Evolutionary conservation across 2,329 filamentous ascomycete species (phyloP).

Genomic region (Diplodia sapinea): DNA sequence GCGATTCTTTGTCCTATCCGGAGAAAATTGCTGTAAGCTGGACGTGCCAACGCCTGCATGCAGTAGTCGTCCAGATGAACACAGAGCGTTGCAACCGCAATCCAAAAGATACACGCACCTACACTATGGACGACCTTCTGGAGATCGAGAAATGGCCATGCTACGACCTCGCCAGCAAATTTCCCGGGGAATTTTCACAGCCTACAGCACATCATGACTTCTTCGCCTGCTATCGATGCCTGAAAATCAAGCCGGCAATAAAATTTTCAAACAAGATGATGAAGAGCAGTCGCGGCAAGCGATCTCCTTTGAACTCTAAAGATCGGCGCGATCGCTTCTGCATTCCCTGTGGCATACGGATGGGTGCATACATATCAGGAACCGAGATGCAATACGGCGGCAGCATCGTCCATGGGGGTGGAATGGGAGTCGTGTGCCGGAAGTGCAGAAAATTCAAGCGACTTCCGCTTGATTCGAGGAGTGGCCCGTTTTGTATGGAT

Average conservation of each 20-base stretch:
- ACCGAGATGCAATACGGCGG: background rate
- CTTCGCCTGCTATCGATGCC: background rate
- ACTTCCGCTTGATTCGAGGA: background rate
- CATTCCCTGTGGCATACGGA: background rate
- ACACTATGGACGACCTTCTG: conserved; percentile 3
- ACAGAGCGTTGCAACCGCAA: background rate
- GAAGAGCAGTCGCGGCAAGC: background rate
- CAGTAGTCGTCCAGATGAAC: background rate
- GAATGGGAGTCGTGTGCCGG: background rate
- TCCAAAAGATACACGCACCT: background rate
- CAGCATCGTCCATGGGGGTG: background rate
- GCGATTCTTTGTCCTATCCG: background rate
- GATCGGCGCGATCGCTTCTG: background rate
- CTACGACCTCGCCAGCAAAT: background rate
- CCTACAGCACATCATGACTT: conserved; percentile 2
- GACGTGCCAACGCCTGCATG: background rate
- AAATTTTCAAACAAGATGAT: background rate
- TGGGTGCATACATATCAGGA: background rate
- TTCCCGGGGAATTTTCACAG: background rate
- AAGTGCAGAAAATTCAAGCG: background rate
- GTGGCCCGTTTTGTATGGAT: background rate
- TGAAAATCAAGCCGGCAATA: background rate
- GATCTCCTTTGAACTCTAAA: background rate
- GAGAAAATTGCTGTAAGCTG: conserved; percentile 2
- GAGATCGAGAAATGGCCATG: conserved; percentile 8